phyloP scores from a whole-genome alignment of 345 rosid species.

The Gossypium rotundifolium region DNA sequence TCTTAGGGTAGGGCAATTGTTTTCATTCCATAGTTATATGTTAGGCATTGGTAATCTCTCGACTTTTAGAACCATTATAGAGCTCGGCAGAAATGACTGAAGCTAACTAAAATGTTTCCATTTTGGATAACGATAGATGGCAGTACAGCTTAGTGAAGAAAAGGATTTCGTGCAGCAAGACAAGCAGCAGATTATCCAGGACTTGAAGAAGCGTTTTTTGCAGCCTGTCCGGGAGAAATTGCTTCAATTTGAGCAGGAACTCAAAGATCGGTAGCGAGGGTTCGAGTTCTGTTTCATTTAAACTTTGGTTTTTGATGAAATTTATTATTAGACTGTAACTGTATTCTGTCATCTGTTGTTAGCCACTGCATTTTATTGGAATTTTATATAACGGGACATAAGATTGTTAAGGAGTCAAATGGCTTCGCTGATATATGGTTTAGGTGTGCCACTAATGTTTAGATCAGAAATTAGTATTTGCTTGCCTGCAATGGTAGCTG shows the following conservation, averaged over 20 bases:
- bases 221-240: constrained; percentile 68
- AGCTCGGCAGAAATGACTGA: neutral
- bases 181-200: constrained; percentile 39
- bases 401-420: constrained; percentile 6
- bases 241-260: constrained; percentile 73
- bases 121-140: constrained; percentile 33
- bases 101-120: neutral
- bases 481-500: neutral
- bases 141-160: constrained; percentile 52
- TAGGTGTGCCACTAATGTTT: neutral
- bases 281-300: neutral
- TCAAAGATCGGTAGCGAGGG: constrained; percentile 52
- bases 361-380: neutral
- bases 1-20: neutral
- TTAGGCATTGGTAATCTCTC: neutral
- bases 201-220: constrained; percentile 64
- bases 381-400: constrained; percentile 11
- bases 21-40: neutral
- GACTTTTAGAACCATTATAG: neutral
- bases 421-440: neutral
- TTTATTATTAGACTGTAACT: constrained; percentile 10
- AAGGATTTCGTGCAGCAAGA: constrained; percentile 53
- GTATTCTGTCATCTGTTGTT: constrained; percentile 5
- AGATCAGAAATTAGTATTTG: neutral
- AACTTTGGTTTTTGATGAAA: neutral